Evolutionary conservation across 2,329 filamentous ascomycete species (phyloP), one percentile per base, ranked within the genome.

Genomic region (Fusarium sp.): DNA sequence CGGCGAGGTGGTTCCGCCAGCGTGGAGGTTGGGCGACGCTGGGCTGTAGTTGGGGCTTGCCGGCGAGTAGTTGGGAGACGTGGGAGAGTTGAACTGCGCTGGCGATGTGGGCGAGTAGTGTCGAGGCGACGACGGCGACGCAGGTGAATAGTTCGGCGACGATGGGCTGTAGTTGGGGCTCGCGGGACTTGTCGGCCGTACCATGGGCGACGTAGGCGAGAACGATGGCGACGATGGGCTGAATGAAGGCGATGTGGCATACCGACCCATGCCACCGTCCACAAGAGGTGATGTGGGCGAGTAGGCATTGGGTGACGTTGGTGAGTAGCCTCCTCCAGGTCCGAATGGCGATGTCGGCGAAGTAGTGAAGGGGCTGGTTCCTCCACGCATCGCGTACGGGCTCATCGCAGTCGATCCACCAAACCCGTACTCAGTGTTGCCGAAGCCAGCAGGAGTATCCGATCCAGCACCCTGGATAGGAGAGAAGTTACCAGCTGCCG

Each of bases 381-480:
- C 90, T 37, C 91, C 82, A 42, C 81, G 78, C 70, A 89, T 88
- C 38, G 87, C 87, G 79, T 91, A 93, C 2, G 94, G 92, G 80
- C 93, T 95, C 83, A 86, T 85, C 29, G 84, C 82, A 62, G 86
- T 84, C 58, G 85, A 88, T 72, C 87, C 86, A 64, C 82, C 85
- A 59, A 87, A 85, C 42, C 85, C 86, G 64, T 92, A 92, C 74
- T 90, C 89, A 4, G 89, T 90, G 50, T 54, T 54, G 67, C 87
- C 88, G 78, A 93, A 94, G 56, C 91, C 91, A 54, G 87, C 85
- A 35, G 92, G 90, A 65, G 87, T 88, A 70, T 94, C 93, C 64
- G 95, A 96, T 31, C 93, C 93, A 61, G 90, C 88, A 72, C 89
- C 89, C 76, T 93, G 91, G 79, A 96, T 94, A 59, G 94, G 94